Evolutionary conservation across 805 yeast genomes (phyloP).

Genomic region (Candida adriatica): DNA sequence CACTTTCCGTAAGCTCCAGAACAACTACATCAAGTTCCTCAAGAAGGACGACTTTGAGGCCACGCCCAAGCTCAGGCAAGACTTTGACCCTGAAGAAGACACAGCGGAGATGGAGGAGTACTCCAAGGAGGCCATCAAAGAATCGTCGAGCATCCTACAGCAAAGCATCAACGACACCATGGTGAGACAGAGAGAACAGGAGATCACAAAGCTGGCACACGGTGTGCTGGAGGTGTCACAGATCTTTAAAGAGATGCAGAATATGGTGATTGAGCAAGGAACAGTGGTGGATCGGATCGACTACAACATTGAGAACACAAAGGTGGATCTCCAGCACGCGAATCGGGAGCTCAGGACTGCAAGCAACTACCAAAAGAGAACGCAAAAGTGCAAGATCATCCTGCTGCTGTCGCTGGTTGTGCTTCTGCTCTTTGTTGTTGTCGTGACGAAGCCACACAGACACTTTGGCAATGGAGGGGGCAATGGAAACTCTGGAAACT

Average conservation of each 20-base stretch:
- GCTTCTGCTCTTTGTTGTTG: slow-evolving; percentile 59
- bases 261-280: slow-evolving; percentile 91
- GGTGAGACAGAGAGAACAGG: slow-evolving; percentile 75
- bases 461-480: slow-evolving; percentile 9
- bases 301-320: slow-evolving; percentile 81
- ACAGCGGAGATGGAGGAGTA: slow-evolving; percentile 41
- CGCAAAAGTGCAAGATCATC: slow-evolving; percentile 86
- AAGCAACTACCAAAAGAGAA: slow-evolving; percentile 73
- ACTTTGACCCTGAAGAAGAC: slow-evolving; percentile 27
- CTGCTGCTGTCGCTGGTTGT: slow-evolving; percentile 66
- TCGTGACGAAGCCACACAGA: slow-evolving; percentile 56
- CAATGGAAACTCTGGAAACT: slow-evolving; percentile 22
- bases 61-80: slow-evolving; percentile 24
- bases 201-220: slow-evolving; percentile 84
- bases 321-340: slow-evolving; percentile 66
- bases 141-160: slow-evolving; percentile 34
- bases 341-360: slow-evolving; percentile 75
- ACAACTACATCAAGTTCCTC: slow-evolving; percentile 77
- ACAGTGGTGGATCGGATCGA: slow-evolving; percentile 90
- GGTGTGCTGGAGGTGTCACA: slow-evolving; percentile 92
- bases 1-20: slow-evolving; percentile 78
- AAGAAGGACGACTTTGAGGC: slow-evolving; percentile 70
- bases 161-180: slow-evolving; percentile 33
- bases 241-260: slow-evolving; percentile 89
- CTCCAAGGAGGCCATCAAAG: slow-evolving; percentile 45